Conservation (phyloP, 139 green algal species). For the Pleodorina starrii region DNA sequence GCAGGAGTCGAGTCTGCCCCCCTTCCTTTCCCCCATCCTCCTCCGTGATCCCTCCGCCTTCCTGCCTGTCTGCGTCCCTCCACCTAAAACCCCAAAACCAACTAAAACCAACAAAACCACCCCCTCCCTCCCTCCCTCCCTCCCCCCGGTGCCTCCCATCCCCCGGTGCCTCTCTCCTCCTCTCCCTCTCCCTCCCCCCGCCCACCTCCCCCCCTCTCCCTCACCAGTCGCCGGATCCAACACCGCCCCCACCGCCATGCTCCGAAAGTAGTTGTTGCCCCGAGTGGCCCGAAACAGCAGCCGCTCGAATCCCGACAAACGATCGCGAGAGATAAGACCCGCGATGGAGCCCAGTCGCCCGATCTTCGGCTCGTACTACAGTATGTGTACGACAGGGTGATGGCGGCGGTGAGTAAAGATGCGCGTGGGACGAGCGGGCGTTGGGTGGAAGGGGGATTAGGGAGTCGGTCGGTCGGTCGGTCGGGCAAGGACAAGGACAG, state of each 20-base stretch:
- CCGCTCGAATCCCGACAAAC: constrained; percentile 92
- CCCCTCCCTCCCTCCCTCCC: too few relatives aligned
- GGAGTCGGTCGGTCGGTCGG: too few relatives aligned
- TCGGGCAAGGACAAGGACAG: too few relatives aligned
- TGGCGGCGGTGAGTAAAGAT: not conserved
- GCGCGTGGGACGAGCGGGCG: too few relatives aligned
- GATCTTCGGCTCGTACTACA: constrained; percentile 71
- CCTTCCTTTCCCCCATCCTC: too few relatives aligned
- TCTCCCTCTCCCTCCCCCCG: not conserved
- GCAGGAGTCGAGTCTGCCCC: too few relatives aligned
- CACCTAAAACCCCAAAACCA: too few relatives aligned
- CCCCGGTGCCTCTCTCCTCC: not conserved
- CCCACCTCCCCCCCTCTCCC: not conserved
- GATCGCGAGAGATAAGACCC: constrained; percentile 88
- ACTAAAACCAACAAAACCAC: too few relatives aligned
- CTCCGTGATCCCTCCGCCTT: too few relatives aligned
- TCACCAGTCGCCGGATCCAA: constrained; percentile 79
- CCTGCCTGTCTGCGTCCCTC: too few relatives aligned
- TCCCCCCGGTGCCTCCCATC: too few relatives aligned
- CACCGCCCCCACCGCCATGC: constrained; percentile 72
- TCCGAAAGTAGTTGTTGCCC: constrained; percentile 98
- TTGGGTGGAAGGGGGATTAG: too few relatives aligned
- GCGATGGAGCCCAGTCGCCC: constrained; percentile 93
- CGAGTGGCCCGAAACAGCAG: constrained; percentile 98
- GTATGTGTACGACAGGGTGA: not conserved